Base-by-base conservation (phyloP, 176 grass and related monocot genomes). In the Musa acuminata region DNA sequence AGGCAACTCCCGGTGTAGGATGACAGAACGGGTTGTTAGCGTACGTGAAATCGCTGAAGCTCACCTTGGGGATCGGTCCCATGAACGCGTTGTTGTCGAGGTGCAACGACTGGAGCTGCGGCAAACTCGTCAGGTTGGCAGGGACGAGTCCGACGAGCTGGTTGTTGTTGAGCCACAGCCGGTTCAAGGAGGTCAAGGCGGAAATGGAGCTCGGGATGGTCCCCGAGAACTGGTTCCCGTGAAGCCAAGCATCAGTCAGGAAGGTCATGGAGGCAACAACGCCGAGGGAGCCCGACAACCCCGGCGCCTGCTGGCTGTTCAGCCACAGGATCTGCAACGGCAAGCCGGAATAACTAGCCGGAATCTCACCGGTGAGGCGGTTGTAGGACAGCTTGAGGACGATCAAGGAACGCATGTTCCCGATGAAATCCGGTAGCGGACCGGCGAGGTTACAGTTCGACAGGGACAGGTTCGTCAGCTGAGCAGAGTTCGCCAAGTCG, bases 51-150 rank as follows among this genome's bases (percentile, higher is more conserved):
- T 70, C 48, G 2, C 89, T 82, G 72, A 25, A 77, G 82, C 76
- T 88, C 43, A 93, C 62, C 8, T 52, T 20, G 1, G 90, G 94
- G 9, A 85, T 78, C 16, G 94, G 86, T 2, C 94, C 94, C 20
- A 87, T 20, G 51, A 98, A 71, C 1, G 77, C 19, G 81, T 98
- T 98, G 77, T 89, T 85, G 78, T 93, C 94, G 83, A 98, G 78
- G 69, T 71, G 52, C 43, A 98, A 23, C 21, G 82, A 75, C 35
- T 16, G 13, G 59, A 97, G 86, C 8, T 16, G 19, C n/a, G 84
- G 72, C 11, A 93, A 64, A 35, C 66, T 19, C 22, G 80, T 66
- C 72, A 93, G 78, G 13, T 55, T 62, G 1, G 43, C 22, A 0
- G 94, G 94, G 64, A 98, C 57, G 8, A 89, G 26, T 14, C 94